Conservation (phyloP, 2,329 filamentous ascomycete species). For the Rhynchosporium secalis region DNA sequence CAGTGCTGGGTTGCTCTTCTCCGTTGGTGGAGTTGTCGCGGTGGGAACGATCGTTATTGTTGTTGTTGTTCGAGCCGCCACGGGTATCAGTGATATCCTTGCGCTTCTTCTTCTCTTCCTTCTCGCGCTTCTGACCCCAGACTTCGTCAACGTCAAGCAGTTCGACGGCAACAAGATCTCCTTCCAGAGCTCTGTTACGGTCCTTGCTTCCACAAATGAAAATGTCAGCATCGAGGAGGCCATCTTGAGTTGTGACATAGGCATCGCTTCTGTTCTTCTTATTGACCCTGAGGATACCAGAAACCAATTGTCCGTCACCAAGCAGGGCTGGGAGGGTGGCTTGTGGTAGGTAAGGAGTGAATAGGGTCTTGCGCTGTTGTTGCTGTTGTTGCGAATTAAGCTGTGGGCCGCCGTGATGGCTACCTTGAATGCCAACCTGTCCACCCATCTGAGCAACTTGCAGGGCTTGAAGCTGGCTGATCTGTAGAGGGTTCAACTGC, state of each 20-base stretch:
- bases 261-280: slow-evolving; percentile 99
- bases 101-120: slow-evolving; percentile 99
- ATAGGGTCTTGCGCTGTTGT: slow-evolving; percentile 95
- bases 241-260: slow-evolving; percentile 91
- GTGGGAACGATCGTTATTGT: slow-evolving; percentile 61
- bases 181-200: slow-evolving; percentile 93
- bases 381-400: slow-evolving; percentile 73
- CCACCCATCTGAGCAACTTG: slow-evolving; percentile 84
- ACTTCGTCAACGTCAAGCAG: slow-evolving; percentile 97
- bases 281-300: slow-evolving; percentile 95
- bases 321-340: slow-evolving; percentile 89
- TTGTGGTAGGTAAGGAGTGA: slow-evolving; percentile 96
- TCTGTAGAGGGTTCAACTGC: slow-evolving; percentile 82
- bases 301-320: slow-evolving; percentile 89
- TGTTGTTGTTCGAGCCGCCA: slow-evolving; percentile 62
- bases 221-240: slow-evolving; percentile 89
- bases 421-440: slow-evolving; percentile 67
- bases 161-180: slow-evolving; percentile 92
- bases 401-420: slow-evolving; percentile 66
- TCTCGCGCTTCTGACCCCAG: slow-evolving; percentile 97
- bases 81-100: slow-evolving; percentile 97
- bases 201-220: slow-evolving; percentile 99
- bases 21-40: slow-evolving; percentile 57
- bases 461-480: slow-evolving; percentile 87
- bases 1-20: slow-evolving; percentile 59